Evolutionary conservation across 2,329 filamentous ascomycete genomes (phyloP).

Genomic region (Chaetothyriales sp.): DNA sequence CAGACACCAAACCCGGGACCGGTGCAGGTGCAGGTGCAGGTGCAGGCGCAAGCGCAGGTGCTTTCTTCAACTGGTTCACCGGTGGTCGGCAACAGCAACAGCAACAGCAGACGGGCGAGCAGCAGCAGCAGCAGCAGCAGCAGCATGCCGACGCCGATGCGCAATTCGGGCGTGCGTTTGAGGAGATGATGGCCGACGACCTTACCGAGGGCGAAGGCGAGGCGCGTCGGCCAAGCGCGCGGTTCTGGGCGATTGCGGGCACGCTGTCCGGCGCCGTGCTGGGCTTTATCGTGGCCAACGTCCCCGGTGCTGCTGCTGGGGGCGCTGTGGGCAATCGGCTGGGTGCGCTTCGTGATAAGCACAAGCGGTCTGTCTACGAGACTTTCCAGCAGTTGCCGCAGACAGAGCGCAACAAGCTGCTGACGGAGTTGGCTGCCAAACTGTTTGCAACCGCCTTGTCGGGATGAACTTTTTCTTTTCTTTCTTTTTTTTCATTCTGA

Average conservation of each 20-base stretch:
- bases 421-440: constrained; percentile 71
- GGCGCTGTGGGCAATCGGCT: constrained; percentile 83
- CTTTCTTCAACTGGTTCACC: constrained; percentile 12
- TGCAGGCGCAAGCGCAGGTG: too few relatives aligned
- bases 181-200: constrained; percentile 80
- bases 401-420: constrained; percentile 60
- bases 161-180: constrained; percentile 77
- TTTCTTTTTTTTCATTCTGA: not conserved
- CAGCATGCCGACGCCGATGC: constrained; percentile 41
- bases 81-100: constrained; percentile 19
- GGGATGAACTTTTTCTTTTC: not conserved
- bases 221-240: constrained; percentile 40
- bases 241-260: constrained; percentile 78
- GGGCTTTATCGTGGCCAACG: constrained; percentile 88
- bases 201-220: constrained; percentile 56
- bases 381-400: constrained; percentile 81
- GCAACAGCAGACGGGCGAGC: constrained; percentile 25
- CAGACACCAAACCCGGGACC: constrained; percentile 27
- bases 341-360: constrained; percentile 77
- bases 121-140: constrained; percentile 22
- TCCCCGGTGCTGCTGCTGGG: constrained; percentile 75
- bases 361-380: constrained; percentile 85
- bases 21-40: constrained; percentile 37
- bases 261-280: constrained; percentile 75
- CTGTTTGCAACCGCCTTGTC: constrained; percentile 43